Evolutionary conservation across 441 rosid genomes (phyloP).

Genomic region (Adansonia grandidieri): DNA sequence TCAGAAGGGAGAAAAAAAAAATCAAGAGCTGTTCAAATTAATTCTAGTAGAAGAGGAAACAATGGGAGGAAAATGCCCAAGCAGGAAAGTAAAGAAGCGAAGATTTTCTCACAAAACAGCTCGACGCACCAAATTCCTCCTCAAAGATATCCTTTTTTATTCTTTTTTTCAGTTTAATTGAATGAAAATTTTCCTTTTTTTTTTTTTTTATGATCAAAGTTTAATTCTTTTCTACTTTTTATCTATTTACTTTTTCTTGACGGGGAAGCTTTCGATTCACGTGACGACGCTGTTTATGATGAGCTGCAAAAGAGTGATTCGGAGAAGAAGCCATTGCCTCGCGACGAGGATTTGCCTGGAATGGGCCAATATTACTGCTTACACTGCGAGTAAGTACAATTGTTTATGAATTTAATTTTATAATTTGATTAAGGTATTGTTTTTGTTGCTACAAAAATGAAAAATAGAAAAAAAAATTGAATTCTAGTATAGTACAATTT

Average conservation of each 20-base stretch:
- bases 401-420: neutral
- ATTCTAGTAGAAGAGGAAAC: neutral
- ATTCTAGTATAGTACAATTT: neutral
- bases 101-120: conserved; percentile 87
- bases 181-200: neutral
- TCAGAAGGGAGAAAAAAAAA: neutral
- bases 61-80: conserved; percentile 81
- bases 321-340: conserved; percentile 55
- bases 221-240: neutral
- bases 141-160: conserved; percentile 75
- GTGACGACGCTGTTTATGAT: conserved; percentile 57
- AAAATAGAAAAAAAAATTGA: neutral
- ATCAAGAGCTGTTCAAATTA: conserved; percentile 30
- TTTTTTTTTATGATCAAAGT: neutral
- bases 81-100: conserved; percentile 94
- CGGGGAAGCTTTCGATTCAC: conserved; percentile 22
- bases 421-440: neutral
- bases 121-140: conserved; percentile 77
- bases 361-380: conserved; percentile 96
- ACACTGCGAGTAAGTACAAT: conserved; percentile 89
- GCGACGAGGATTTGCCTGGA: conserved; percentile 89
- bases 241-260: conserved; percentile 42
- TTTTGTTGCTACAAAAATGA: neutral
- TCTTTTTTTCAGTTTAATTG: neutral
- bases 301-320: conserved; percentile 71